Base-by-base conservation (phyloP, 257 asterid species). In the Ajuga chamaepitys region DNA sequence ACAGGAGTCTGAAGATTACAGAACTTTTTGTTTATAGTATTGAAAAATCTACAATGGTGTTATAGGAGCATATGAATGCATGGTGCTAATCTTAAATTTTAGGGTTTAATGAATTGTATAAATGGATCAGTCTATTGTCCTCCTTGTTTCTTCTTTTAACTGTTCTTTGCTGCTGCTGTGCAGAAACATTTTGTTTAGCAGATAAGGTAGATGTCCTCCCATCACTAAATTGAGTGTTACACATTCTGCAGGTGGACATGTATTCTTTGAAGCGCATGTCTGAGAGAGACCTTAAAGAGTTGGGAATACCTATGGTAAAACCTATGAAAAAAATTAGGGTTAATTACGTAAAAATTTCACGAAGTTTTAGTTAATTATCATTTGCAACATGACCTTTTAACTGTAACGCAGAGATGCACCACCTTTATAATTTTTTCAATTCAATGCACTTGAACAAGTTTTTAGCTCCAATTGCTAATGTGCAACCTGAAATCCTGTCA, bases 271-370 rank as follows among this genome's bases (percentile, higher is more conserved):
- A 76, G 80, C 96, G 91, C 75, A 90, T 88, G 97, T 70, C 88
- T 34, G 97, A 90, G 79, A 66, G 68, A 62, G 99, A 94, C 76
- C 95, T 90, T 64, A 89, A 88, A 75, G 96, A 85, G 77, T 57
- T 90, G 80, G 99, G 99, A 57, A 75, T 94, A 70, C 99, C 99
- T 45, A 86, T 89, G 97, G 99, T 94, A 89, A 68, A 70, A 16
- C 34, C 20, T 68, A n/a, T n/a, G n/a, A n/a, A n/a, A n/a, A n/a
- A n/a, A n/a, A n/a, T n/a, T n/a, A n/a, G n/a, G n/a, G n/a, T n/a
- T n/a, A n/a, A n/a, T n/a, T n/a, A n/a, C n/a, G n/a, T n/a, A n/a
- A n/a, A n/a, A n/a, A n/a, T n/a, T n/a, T n/a, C n/a, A n/a, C n/a
- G n/a, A n/a, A n/a, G n/a, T n/a, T n/a, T n/a, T n/a, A n/a, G n/a